Percentiles rank a stretch among this genome's conserved stretches.
These are phyloP conservation scores for Venturia asperata DNA, from an alignment of 2,329 filamentous ascomycete species.

Conservation along the genomic window DNA sequence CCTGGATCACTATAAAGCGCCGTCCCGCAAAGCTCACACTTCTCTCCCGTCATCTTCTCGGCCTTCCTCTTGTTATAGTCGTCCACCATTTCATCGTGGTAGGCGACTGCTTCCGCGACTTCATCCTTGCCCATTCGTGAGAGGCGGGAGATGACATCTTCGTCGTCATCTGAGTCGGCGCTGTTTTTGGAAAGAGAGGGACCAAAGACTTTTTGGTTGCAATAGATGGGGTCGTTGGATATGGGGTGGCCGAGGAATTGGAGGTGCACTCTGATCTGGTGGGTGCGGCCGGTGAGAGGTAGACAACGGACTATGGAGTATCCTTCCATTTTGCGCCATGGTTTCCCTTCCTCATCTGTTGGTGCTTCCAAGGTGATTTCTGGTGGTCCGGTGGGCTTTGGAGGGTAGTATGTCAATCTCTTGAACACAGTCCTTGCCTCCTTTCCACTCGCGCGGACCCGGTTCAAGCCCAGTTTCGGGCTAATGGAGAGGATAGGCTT, in stretches of 20 bases:
- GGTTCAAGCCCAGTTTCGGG: conserved; percentile 87
- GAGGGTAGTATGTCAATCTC: conserved; percentile 82
- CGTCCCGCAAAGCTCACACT: conserved; percentile 75
- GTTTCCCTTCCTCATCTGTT: conserved; percentile 24
- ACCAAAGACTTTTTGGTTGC: conserved; percentile 88
- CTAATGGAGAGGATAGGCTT: conserved; percentile 91
- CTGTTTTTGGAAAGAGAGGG: conserved; percentile 61
- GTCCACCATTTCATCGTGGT: conserved; percentile 89
- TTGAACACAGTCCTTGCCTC: conserved; percentile 86
- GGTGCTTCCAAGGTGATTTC: conserved; percentile 23
- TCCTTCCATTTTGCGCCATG: conserved; percentile 55
- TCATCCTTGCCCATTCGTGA: conserved; percentile 91
- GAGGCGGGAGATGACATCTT: conserved; percentile 80
- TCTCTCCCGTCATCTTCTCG: conserved; percentile 83
- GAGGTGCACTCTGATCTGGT: conserved; percentile 89
- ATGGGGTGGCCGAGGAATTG: conserved; percentile 94
- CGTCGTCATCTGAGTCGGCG: conserved; percentile 65
- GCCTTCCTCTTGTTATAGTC: conserved; percentile 84
- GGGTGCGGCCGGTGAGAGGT: conserved; percentile 86
- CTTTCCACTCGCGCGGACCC: conserved; percentile 90
- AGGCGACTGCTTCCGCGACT: conserved; percentile 80
- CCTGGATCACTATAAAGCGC: conserved; percentile 91
- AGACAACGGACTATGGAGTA: conserved; percentile 94
- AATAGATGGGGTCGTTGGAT: conserved; percentile 95
- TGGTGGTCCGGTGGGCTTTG: conserved; percentile 29